A percentile compares a stretch with the other conserved stretches of the same genome.
These are phyloP conservation scores for Cyclotella cryptica DNA, from an alignment of 108 stramenopile species.

Conservation along the genomic window DNA sequence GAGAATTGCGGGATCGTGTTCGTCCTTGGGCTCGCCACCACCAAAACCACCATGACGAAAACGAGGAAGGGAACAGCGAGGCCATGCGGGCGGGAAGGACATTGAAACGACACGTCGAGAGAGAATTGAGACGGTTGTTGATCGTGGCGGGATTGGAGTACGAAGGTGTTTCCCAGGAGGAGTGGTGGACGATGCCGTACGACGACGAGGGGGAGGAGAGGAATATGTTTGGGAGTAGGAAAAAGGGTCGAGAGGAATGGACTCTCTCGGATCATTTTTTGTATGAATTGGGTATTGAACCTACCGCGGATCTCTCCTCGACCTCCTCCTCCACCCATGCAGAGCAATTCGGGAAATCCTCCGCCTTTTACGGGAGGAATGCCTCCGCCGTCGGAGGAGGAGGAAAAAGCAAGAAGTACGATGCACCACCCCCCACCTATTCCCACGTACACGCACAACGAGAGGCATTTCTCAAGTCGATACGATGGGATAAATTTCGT, in stretches of 20 bases:
- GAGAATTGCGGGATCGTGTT: constrained; percentile 5
- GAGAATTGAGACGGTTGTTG: constrained; percentile 66
- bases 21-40: too few species aligned
- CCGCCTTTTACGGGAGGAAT: constrained; percentile 35
- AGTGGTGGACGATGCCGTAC: background rate
- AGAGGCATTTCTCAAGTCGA: constrained; percentile 28
- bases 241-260: constrained; percentile 25
- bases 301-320: constrained; percentile 13
- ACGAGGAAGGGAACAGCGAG: constrained; percentile 4
- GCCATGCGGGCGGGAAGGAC: background rate
- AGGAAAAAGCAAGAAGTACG: background rate
- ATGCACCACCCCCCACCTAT: constrained; percentile 14
- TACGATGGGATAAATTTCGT: constrained; percentile 43
- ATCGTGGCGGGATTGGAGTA: constrained; percentile 69
- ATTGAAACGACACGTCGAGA: constrained; percentile 23
- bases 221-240: background rate
- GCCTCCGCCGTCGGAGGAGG: too few species aligned
- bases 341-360: too few species aligned
- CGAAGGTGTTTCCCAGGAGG: background rate
- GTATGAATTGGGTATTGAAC: constrained; percentile 51
- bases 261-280: constrained; percentile 53
- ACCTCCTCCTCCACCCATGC: too few species aligned
- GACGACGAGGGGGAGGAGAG: background rate
- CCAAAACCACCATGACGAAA: too few species aligned
- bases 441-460: constrained; percentile 35